Evolutionary conservation across 768 basidiomycete species (phyloP).

Genomic region (Tylopilus subfusipes): DNA sequence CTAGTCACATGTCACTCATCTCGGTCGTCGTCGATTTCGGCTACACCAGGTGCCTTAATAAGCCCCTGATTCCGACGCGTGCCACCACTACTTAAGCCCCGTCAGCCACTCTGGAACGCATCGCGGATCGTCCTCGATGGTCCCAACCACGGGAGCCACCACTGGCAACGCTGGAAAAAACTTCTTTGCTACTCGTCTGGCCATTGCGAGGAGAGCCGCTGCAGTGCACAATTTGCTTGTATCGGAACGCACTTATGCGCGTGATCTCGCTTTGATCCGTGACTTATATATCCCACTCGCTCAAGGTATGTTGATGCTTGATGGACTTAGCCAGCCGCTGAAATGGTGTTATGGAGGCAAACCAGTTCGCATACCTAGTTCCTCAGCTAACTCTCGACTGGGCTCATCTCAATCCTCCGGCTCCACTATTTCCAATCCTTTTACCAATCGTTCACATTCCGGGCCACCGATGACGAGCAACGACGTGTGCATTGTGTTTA

Average conservation of each 20-base stretch:
- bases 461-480: conserved; percentile 59
- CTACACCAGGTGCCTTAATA: too few species aligned
- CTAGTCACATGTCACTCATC: too few species aligned
- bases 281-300: conserved; percentile 72
- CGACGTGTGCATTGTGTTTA: conserved; percentile 65
- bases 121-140: background rate
- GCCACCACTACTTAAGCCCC: too few species aligned
- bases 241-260: conserved; percentile 72
- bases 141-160: background rate
- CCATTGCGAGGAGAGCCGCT: conserved; percentile 51
- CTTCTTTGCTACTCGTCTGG: background rate
- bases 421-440: conserved; percentile 38
- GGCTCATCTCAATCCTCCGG: conserved; percentile 31
- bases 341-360: conserved; percentile 25
- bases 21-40: too few species aligned
- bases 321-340: background rate
- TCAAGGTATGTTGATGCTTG: conserved; percentile 45
- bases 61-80: too few species aligned
- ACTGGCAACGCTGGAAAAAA: background rate
- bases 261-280: conserved; percentile 66
- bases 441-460: conserved; percentile 34
- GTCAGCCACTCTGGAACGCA: background rate
- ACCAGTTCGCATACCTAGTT: conserved; percentile 23
- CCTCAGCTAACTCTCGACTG: conserved; percentile 13
- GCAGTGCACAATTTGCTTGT: conserved; percentile 68